Evolutionary conservation across 176 grass and related monocot genomes (phyloP).

Genomic region (Bromus sterilis): DNA sequence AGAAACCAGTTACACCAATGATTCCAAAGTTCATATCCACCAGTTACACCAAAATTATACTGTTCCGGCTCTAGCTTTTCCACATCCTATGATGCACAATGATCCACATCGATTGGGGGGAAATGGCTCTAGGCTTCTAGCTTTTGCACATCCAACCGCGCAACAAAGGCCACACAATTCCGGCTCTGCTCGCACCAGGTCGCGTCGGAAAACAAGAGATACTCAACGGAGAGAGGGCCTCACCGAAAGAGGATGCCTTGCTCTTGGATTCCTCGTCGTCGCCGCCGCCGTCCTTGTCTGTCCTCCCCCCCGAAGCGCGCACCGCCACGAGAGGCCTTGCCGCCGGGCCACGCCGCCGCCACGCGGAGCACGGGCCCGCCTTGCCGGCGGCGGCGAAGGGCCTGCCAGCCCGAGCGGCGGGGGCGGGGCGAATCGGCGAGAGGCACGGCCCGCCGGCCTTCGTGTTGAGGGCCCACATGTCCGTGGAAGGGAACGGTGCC

Average conservation of each 20-base stretch:
- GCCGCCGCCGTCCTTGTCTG: constrained; percentile 19
- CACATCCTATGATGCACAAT: no score
- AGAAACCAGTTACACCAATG: neutral
- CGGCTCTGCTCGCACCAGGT: neutral
- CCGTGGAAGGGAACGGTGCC: constrained; percentile 6
- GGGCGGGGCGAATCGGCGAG: constrained; percentile 18
- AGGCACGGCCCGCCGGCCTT: constrained; percentile 45
- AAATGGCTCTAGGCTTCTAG: neutral
- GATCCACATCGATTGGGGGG: no score
- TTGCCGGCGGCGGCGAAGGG: constrained; percentile 6
- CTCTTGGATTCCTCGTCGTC: constrained; percentile 26
- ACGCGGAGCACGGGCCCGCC: neutral
- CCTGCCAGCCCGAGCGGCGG: neutral
- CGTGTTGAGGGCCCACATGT: constrained; percentile 55
- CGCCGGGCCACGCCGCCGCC: constrained; percentile 10
- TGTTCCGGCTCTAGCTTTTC: no score
- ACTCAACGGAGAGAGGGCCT: neutral
- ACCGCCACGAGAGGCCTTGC: constrained; percentile 36
- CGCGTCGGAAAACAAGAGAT: neutral
- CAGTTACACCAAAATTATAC: neutral
- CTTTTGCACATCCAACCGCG: neutral
- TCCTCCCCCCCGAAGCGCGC: constrained; percentile 47
- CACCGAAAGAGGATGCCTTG: constrained; percentile 43
- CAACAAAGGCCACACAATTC: constrained; percentile 1
- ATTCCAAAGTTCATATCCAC: neutral